Evolutionary conservation across 352 stramenopile genomes (phyloP), one percentile per base, ranked within the genome.

Genomic region (Phytophthora pinifolia): DNA sequence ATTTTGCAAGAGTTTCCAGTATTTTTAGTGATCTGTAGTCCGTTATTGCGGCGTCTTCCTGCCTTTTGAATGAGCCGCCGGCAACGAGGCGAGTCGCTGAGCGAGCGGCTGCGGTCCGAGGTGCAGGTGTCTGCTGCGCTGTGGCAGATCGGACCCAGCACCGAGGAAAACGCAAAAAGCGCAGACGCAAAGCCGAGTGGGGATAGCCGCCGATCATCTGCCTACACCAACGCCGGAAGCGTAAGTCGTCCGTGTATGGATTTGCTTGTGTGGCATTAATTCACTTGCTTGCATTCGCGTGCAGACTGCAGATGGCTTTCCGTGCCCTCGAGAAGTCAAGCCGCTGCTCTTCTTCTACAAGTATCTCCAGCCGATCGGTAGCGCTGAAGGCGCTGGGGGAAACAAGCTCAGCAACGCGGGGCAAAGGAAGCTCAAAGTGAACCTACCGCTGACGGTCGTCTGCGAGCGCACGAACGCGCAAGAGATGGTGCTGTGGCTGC

Each of bases 261-360:
- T n/a, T n/a, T n/a, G n/a, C n/a, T n/a, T n/a, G n/a, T n/a, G n/a
- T n/a, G 25, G 35, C 12, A 3, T 22, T 22, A 22, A 22, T 22
- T 22, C 20, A 22, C 9, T 33, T 14, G 27, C 12, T 22, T 30
- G 35, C 13, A 18, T 9, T 15, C 33, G 4, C 27, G n/a, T 57
- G 22, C 22, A 59, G 54, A 20, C 1, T 32, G 39, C 39, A 25
- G 33, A 15, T 17, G 51, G 29, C 3, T 62, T 44, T 14, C 41
- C 54, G 15, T 76, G 65, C 39, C 67, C 67, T 39, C 54, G 52
- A 49, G 50, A 76, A 50, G 60, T 76, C 9, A 76, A 73, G 56
- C 79, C 83, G 9, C 59, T 85, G 8, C 49, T 93, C 17, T 81
- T 79, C 59, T 93, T 93, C 52, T 93, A 87, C 73, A 93, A 93